Percentiles rank a stretch among this genome's conserved stretches.
Evolutionary conservation across 306 rosid genomes (phyloP).

Genomic region (Medicago arabica): DNA sequence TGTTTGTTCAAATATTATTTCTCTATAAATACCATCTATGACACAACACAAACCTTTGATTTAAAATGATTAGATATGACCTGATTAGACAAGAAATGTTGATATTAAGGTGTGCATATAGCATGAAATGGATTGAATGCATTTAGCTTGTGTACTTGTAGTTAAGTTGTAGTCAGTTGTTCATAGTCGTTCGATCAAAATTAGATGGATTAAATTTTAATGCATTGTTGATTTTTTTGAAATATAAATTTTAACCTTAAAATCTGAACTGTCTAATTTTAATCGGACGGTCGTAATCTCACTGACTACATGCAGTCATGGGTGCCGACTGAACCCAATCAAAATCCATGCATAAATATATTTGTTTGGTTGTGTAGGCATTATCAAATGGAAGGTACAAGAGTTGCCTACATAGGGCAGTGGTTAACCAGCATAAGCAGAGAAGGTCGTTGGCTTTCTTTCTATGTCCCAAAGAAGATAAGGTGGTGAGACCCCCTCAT

Average conservation of each 20-base stretch:
- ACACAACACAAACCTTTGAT: background rate
- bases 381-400: slow-evolving; percentile 61
- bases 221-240: too few relatives aligned
- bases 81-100: background rate
- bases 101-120: background rate
- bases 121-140: too few relatives aligned
- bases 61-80: background rate
- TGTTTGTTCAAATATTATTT: too few relatives aligned
- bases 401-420: slow-evolving; percentile 79
- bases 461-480: slow-evolving; percentile 75
- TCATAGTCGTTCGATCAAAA: too few relatives aligned
- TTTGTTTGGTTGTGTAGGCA: slow-evolving; percentile 48
- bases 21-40: background rate
- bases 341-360: background rate
- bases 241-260: too few relatives aligned
- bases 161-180: too few relatives aligned
- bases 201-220: too few relatives aligned
- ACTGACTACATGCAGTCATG: too few relatives aligned
- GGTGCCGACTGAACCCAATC: too few relatives aligned
- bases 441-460: slow-evolving; percentile 86
- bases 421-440: slow-evolving; percentile 59
- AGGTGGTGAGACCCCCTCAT: slow-evolving; percentile 65
- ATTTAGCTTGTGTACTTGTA: too few relatives aligned
- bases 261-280: too few relatives aligned
- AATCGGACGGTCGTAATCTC: too few relatives aligned